Conservation (phyloP, 495 filamentous ascomycete species). For the Neurospora tetrasperma region DNA sequence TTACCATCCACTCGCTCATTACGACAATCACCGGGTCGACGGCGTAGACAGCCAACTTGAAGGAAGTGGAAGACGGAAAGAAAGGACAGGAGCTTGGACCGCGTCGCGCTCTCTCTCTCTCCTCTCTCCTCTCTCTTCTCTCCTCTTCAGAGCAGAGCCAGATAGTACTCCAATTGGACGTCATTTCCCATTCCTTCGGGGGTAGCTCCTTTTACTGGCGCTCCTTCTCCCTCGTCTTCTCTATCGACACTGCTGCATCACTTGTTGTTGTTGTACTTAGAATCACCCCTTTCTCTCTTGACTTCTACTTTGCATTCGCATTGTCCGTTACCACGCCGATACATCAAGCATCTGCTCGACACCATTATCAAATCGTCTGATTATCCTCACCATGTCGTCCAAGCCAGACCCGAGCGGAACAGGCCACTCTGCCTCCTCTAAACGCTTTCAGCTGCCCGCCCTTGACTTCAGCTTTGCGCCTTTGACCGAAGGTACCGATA, state of each 20-base stretch:
- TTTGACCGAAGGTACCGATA: constrained; percentile 47
- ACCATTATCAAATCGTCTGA: neutral
- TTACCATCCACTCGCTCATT: neutral
- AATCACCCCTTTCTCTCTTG: neutral
- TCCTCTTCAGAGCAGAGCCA: neutral
- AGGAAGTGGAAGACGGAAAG: neutral
- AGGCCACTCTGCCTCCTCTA: constrained; percentile 15
- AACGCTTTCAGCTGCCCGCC: constrained; percentile 44
- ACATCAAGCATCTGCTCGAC: neutral
- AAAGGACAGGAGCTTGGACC: neutral
- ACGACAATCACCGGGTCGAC: neutral
- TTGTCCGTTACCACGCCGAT: neutral
- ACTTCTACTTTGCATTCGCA: neutral
- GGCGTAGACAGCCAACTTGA: neutral
- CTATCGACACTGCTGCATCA: neutral
- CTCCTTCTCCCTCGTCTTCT: neutral
- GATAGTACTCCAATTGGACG: neutral
- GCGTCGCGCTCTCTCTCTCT: neutral
- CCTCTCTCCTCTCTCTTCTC: neutral
- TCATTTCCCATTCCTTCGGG: constrained; percentile 1
- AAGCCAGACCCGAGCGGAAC: constrained; percentile 10
- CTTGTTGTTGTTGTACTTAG: neutral
- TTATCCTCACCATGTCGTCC: constrained; percentile 15
- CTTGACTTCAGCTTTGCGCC: constrained; percentile 41
- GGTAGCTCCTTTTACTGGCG: neutral